These are phyloP conservation scores for Ambispora gerdemannii DNA, from an alignment of 192 early-diverging fungal species.

Conservation along the genomic window DNA sequence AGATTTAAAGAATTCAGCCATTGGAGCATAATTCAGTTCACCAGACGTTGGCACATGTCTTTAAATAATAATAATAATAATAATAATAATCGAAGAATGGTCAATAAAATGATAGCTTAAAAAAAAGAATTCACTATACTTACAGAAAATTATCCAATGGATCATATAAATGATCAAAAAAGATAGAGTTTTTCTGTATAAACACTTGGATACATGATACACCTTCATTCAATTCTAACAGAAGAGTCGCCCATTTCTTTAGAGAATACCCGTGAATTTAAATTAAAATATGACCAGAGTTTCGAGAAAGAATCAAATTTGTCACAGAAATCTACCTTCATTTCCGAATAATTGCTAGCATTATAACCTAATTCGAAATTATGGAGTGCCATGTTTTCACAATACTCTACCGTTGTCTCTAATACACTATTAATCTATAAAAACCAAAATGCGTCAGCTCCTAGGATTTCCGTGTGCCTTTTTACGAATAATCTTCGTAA, in stretches of 20 bases:
- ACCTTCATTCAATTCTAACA: slow-evolving; percentile 73
- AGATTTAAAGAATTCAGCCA: slow-evolving; percentile 61
- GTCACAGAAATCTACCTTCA: slow-evolving; percentile 43
- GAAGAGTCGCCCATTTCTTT: slow-evolving; percentile 59
- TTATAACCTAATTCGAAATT: slow-evolving; percentile 81
- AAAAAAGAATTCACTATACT: background rate
- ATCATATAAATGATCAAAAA: slow-evolving; percentile 71
- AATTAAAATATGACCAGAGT: too few relatives aligned
- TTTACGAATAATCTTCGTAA: too few relatives aligned
- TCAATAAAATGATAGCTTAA: slow-evolving; percentile 8
- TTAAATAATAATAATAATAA: background rate
- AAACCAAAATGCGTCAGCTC: background rate
- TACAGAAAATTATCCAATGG: slow-evolving; percentile 56
- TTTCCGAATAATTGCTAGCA: slow-evolving; percentile 55
- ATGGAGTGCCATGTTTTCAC: slow-evolving; percentile 68
- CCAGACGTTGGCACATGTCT: background rate
- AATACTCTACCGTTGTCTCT: slow-evolving; percentile 72
- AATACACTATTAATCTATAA: slow-evolving; percentile 54
- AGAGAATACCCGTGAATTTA: background rate
- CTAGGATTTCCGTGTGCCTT: too few relatives aligned
- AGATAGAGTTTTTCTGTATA: slow-evolving; percentile 82
- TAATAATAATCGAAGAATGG: background rate
- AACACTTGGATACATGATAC: slow-evolving; percentile 67
- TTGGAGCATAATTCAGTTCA: slow-evolving; percentile 33
- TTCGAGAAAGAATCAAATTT: background rate